These are phyloP conservation scores for Ceratocystis eucalypticola DNA, from an alignment of 2,329 filamentous ascomycete species.

Conservation along the genomic window DNA sequence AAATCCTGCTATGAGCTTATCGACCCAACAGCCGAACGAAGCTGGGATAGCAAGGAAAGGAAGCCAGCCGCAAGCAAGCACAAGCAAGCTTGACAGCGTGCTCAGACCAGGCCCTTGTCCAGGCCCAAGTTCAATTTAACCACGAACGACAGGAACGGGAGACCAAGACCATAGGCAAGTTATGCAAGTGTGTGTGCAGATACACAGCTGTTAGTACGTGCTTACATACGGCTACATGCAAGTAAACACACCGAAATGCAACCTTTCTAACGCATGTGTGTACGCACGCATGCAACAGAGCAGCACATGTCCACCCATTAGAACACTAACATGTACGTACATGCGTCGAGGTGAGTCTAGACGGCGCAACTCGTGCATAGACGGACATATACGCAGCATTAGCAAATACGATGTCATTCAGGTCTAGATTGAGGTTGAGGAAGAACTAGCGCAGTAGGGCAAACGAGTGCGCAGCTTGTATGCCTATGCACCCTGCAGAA, in stretches of 20 bases:
- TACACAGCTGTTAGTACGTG: neutral
- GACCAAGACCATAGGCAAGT: neutral
- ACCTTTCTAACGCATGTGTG: neutral
- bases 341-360: no score
- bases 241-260: neutral
- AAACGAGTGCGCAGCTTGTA: no score
- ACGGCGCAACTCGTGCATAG: no score
- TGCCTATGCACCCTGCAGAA: no score
- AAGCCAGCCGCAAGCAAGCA: neutral
- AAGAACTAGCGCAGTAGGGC: no score
- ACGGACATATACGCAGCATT: no score
- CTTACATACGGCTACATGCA: neutral
- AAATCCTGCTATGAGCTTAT: slow-evolving; percentile 2
- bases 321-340: no score
- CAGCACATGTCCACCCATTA: no score
- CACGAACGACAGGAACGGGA: neutral
- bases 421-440: no score
- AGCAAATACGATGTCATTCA: no score
- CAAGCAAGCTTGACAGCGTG: neutral
- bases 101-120: neutral
- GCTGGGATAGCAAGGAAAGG: neutral
- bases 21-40: neutral
- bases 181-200: neutral
- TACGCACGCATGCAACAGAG: neutral
- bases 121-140: neutral